A percentile compares a stretch with the other conserved stretches of the same genome.
Evolutionary conservation across 495 filamentous ascomycete genomes (phyloP).

Genomic region (Aspergillus bertholletiae): DNA sequence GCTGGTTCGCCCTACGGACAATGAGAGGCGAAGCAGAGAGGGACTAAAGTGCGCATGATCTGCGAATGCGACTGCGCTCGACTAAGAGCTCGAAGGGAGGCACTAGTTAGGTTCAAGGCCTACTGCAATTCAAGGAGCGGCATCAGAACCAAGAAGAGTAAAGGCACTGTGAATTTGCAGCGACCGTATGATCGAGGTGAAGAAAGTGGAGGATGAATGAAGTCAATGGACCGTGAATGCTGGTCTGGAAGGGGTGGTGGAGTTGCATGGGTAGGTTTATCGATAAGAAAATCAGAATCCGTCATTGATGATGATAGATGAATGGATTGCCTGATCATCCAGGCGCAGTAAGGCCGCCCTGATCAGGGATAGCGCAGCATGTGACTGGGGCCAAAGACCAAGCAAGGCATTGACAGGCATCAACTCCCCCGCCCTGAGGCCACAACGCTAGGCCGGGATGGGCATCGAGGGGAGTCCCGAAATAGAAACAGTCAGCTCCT

Average conservation of each 20-base stretch:
- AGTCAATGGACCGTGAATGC: slow-evolving; percentile 1
- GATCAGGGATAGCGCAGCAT: slow-evolving; percentile 1
- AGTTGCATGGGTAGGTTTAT: slow-evolving; percentile 9
- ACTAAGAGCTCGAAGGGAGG: not conserved
- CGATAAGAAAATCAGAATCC: slow-evolving; percentile 13
- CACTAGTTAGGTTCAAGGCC: not conserved
- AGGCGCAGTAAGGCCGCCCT: not conserved
- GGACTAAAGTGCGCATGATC: slow-evolving; percentile 7
- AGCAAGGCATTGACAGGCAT: slow-evolving; percentile 11
- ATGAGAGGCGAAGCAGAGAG: not conserved
- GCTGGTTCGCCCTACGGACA: slow-evolving; percentile 7
- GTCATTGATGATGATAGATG: not conserved
- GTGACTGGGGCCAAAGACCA: slow-evolving; percentile 12
- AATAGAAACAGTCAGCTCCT: slow-evolving; percentile 27
- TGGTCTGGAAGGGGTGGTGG: not conserved
- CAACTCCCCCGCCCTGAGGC: slow-evolving; percentile 33
- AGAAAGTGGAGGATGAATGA: slow-evolving; percentile 29
- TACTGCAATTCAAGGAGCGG: not conserved
- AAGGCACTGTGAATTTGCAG: not conserved
- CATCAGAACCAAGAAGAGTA: not conserved
- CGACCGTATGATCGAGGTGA: not conserved
- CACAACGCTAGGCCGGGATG: slow-evolving; percentile 15
- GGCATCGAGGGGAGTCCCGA: slow-evolving; percentile 16
- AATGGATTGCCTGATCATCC: not conserved
- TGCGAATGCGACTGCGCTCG: not conserved